A percentile compares a stretch with the other conserved stretches of the same genome.
Evolutionary conservation across 352 stramenopile genomes (phyloP).

Genomic region (Globisporangium carolinianum): DNA sequence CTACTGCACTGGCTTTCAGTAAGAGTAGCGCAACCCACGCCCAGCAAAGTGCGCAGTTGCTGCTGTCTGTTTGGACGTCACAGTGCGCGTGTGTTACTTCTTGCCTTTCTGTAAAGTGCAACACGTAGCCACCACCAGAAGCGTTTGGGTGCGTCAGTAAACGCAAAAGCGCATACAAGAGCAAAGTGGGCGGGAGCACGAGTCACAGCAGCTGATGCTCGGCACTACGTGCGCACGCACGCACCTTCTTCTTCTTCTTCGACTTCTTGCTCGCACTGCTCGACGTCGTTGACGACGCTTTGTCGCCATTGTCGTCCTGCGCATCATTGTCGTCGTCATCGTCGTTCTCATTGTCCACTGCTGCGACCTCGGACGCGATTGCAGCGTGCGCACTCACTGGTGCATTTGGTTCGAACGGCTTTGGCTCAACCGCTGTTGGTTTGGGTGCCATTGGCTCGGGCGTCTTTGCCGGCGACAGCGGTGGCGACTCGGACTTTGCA

Average conservation of each 20-base stretch:
- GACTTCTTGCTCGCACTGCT: constrained; percentile 38
- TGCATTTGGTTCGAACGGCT: too few species aligned
- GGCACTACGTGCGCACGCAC: neutral
- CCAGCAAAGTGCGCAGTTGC: too few species aligned
- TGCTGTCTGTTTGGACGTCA: too few species aligned
- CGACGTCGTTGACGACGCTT: constrained; percentile 15
- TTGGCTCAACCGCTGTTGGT: too few species aligned
- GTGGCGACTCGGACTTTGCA: too few species aligned
- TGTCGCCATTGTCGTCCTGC: constrained; percentile 4
- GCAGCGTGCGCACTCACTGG: neutral
- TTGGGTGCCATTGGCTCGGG: too few species aligned
- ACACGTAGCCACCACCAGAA: constrained; percentile 4
- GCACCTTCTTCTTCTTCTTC: constrained; percentile 74
- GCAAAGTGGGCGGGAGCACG: neutral
- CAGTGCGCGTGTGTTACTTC: constrained; percentile 17
- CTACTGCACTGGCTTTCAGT: too few species aligned
- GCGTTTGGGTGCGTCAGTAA: neutral
- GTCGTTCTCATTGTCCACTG: constrained; percentile 15
- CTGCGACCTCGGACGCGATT: neutral
- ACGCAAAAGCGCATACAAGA: too few species aligned
- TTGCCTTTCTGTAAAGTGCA: constrained; percentile 28
- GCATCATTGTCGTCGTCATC: constrained; percentile 29
- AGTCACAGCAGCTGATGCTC: neutral
- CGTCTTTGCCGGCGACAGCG: too few species aligned
- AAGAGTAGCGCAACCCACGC: too few species aligned